phyloP scores from a whole-genome alignment of 208 protist species.

The Blechomonas ayalai region DNA sequence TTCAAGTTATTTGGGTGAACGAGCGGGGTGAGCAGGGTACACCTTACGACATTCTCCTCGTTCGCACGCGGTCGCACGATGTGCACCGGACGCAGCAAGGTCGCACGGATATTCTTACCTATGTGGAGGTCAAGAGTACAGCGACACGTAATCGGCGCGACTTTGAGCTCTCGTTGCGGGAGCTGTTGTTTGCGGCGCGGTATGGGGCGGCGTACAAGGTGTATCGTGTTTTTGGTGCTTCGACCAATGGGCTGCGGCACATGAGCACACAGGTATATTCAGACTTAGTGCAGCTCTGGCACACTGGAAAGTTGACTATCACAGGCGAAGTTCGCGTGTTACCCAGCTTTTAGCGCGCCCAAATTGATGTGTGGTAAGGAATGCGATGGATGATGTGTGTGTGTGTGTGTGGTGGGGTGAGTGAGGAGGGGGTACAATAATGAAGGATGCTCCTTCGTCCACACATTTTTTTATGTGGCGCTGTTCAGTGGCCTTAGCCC shows the following conservation, averaged over 20 bases:
- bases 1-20: slow-evolving; percentile 77
- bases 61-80: slow-evolving; percentile 10
- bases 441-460: too few relatives aligned
- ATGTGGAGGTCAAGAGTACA: slow-evolving; percentile 83
- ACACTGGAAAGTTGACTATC: slow-evolving; percentile 47
- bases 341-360: slow-evolving; percentile 16
- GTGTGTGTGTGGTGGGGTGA: too few relatives aligned
- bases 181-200: slow-evolving; percentile 73
- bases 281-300: slow-evolving; percentile 62
- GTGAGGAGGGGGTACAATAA: too few relatives aligned
- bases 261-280: slow-evolving; percentile 48
- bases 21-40: slow-evolving; percentile 43
- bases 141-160: slow-evolving; percentile 33
- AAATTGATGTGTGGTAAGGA: too few relatives aligned
- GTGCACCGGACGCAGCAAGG: background rate
- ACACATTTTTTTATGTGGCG: too few relatives aligned
- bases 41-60: slow-evolving; percentile 75
- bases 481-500: too few relatives aligned
- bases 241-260: slow-evolving; percentile 21
- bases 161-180: slow-evolving; percentile 77
- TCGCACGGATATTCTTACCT: slow-evolving; percentile 35
- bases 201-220: slow-evolving; percentile 62
- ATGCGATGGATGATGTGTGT: too few relatives aligned
- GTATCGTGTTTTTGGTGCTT: slow-evolving; percentile 75
- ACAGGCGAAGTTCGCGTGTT: slow-evolving; percentile 68